A percentile compares a stretch with the other conserved stretches of the same genome.
Evolutionary conservation across 2,329 filamentous ascomycete genomes (phyloP).

Genomic region (Leptographium radiaticola): DNA sequence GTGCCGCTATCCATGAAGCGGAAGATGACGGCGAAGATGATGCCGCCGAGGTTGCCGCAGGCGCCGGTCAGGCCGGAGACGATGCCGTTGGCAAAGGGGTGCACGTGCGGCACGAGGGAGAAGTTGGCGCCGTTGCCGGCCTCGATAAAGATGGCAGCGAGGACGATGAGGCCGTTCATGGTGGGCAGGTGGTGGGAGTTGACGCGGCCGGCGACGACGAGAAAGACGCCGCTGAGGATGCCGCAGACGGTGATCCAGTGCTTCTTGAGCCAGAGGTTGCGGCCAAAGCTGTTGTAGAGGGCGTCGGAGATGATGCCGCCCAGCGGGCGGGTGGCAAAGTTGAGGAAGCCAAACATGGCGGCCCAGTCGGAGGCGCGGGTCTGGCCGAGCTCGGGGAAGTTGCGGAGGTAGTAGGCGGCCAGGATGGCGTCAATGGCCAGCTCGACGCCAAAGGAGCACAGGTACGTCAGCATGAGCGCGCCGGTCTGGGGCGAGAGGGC

Average conservation of each 20-base stretch:
- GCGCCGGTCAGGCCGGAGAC: constrained; percentile 71
- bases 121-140: constrained; percentile 81
- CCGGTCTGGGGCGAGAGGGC: constrained; percentile 40
- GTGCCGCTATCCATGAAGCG: constrained; percentile 51
- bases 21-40: constrained; percentile 76
- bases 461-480: constrained; percentile 43
- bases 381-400: constrained; percentile 44
- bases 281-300: constrained; percentile 26
- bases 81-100: constrained; percentile 66
- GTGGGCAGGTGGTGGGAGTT: constrained; percentile 48
- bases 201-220: constrained; percentile 49
- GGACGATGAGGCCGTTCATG: constrained; percentile 65
- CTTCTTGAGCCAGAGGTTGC: constrained; percentile 30
- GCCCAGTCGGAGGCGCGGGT: constrained; percentile 49
- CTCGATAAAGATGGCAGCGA: constrained; percentile 72
- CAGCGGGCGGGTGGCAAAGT: constrained; percentile 52
- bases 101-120: constrained; percentile 73
- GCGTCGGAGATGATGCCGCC: constrained; percentile 46
- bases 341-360: constrained; percentile 63
- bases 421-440: constrained; percentile 50
- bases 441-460: constrained; percentile 50
- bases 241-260: constrained; percentile 52
- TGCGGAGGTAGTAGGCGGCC: constrained; percentile 43
- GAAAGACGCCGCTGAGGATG: constrained; percentile 42
- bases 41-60: constrained; percentile 70